Conservation (phyloP, 2,329 filamentous ascomycete species). For the Colletotrichum chrysophilum region DNA sequence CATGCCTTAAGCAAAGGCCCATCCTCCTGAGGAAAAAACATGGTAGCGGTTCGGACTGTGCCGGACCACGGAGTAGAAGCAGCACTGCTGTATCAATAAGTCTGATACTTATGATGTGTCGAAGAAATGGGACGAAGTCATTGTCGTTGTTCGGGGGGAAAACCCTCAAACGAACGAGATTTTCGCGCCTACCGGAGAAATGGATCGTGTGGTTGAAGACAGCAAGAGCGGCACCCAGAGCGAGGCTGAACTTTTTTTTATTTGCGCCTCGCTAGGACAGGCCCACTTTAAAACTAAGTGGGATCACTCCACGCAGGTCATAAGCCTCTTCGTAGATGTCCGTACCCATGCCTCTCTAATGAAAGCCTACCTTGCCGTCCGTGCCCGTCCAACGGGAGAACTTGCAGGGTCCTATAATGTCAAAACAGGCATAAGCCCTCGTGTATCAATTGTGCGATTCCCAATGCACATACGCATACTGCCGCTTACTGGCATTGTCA, state of each 20-base stretch:
- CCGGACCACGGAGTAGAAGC: background rate
- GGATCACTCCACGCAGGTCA: background rate
- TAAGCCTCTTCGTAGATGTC: background rate
- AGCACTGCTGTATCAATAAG: constrained; percentile 10
- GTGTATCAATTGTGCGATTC: background rate
- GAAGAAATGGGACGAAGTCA: background rate
- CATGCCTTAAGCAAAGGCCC: constrained; percentile 72
- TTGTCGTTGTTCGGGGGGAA: constrained; percentile 12
- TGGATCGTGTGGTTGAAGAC: background rate
- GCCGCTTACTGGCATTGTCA: background rate
- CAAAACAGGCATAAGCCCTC: background rate
- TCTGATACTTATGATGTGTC: constrained; percentile 11
- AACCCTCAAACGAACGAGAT: constrained; percentile 10
- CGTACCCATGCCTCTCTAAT: background rate
- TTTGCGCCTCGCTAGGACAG: constrained; percentile 8
- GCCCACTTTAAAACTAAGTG: constrained; percentile 19
- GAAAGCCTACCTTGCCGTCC: background rate
- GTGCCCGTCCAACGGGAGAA: background rate
- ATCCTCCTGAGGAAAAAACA: constrained; percentile 69
- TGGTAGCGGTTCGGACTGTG: constrained; percentile 34
- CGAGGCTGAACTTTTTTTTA: constrained; percentile 15
- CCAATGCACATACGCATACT: background rate
- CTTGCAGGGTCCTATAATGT: background rate
- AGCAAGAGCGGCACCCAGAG: background rate
- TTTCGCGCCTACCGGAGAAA: background rate